Evolutionary conservation across 306 rosid genomes (phyloP), one percentile per base, ranked within the genome.

Genomic region (Vigna mungo): DNA sequence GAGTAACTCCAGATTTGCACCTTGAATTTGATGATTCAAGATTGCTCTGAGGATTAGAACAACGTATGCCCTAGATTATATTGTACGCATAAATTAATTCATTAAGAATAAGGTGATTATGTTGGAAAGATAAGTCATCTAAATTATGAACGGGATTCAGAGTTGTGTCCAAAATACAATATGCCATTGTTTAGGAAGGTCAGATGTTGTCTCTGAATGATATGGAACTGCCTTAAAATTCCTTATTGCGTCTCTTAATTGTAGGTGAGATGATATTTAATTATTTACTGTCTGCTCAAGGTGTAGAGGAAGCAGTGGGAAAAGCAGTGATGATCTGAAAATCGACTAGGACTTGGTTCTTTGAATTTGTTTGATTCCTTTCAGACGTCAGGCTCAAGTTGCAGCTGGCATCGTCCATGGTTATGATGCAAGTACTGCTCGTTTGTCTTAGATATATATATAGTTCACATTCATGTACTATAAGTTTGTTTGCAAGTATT

Each of bases 281-380:
- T 37, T 62, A 51, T 80, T 83, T 84, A 36, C 74, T 34, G 55
- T 85, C 39, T 82, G 37, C 88, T 86, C 86, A 95, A 89, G 93
- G 97, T 86, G 74, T 76, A 92, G 94, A 95, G 72, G 81, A 66
- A 86, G 89, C 85, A 27, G 49, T 18, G 86, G 68, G 13, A 74
- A 83, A 71, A 78, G 69, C 79, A 69, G 72, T 17, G 87, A 84
- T 34, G 75, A 79, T 75, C 47, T 68, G 86, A 92, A 90, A 92
- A 88, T 80, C 77, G 78, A 59, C 60, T 92, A 87, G 87, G 44
- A 48, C 83, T 1, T n/a, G 69, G 21, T 67, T 68, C 68, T 59
- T 71, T 16, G 71, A 21, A 36, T 12, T 49, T 47, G 76, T 43
- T 14, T 9, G 63, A 72, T 74, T 74, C 25, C 43, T 69, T 59